Evolutionary conservation across 2,329 filamentous ascomycete species (phyloP), one percentile per base, ranked within the genome.

Genomic region (Leptoxyphium fumago): DNA sequence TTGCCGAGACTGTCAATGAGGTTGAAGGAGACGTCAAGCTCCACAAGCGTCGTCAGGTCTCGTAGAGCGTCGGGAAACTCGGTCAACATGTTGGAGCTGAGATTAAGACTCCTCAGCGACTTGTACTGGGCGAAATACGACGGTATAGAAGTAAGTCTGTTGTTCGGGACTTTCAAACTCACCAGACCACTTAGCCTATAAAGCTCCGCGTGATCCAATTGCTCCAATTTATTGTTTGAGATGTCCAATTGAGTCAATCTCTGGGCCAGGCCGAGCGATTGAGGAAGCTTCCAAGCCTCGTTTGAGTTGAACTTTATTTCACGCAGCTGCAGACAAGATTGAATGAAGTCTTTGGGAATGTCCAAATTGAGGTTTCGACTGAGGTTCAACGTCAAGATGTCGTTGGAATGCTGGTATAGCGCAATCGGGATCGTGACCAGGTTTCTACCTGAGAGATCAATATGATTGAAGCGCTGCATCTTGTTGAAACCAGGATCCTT

Each of bases 271-370:
- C 83, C 80, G 43, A 98, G 72, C 61, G 88, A 95, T 6, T 80
- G 74, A 3, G 91, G 91, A 18, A 98, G 68, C 55, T 82, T 81
- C 61, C 84, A 80, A 2, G 88, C 85, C 61, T 98, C 91, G 55
- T 96, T 96, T 58, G 87, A 89, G 53, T 84, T 87, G 63, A 83
- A 98, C 58, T 93, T 94, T 70, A 98, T 91, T 61, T 98, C 91
- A 42, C 89, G 79, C 15, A 98, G 69, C 56, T 89, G 87, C 53
- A 82, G 79, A 65, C 91, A 98, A 26, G 85, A 84, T 60, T 94
- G 86, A 44, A 98, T 88, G 59, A 98, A 98, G 62, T 98, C 91
- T 57, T 87, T 86, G 0, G 91, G 91, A 11, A 98, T 80, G 55
- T 95, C 86, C 26, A 98, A 72, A 0, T 87, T 91, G 39, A 96